Evolutionary conservation across 2,329 filamentous ascomycete genomes (phyloP), one percentile per base, ranked within the genome.

Genomic region (Tolypocladium paradoxum): DNA sequence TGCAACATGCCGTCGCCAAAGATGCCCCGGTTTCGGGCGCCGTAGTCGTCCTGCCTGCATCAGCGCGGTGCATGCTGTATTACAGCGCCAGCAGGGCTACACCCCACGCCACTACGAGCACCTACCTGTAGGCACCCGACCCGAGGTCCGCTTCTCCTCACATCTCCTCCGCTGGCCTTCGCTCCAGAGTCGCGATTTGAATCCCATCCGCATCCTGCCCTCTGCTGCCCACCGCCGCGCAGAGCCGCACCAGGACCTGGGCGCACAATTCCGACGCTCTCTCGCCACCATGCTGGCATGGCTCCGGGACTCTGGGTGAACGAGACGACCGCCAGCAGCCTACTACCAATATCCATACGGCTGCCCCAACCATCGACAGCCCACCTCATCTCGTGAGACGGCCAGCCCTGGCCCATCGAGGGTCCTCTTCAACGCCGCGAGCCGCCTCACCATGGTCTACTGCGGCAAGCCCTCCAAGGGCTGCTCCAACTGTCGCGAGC

Each of bases 401-500:
- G 24, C 40, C 40, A 29, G 40, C 40, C 22, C 3, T 7, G 40
- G 16, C 24, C 24, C 24, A n/a, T 29, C n/a, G 40, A 45, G 40
- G 27, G 16, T 29, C 24, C 27, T n/a, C 14, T 18, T 29, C 16
- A 7, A 7, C 24, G 31, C 31, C 1, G 31, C 31, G 31, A 12
- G 12, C 31, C 31, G 24, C 40, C 24, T 46, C 54, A 51, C 37
- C 53, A 81, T 81, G 78, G 77, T 81, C 6, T 81, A 79, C 60
- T 80, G 78, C 58, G 77, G 78, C 6, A 79, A 79, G 59, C 77
- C 78, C 45, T 80, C 77, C 37, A 78, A 77, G 61, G 77, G 76
- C 40, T 81, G 78, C 64, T 77, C 75, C 57, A 76, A 70, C 57
- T 81, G 78, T 59, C 73, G 78, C 57, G 73, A 76, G 60, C 74